Evolutionary conservation across 2,329 filamentous ascomycete species (phyloP).

Genomic region (Raffaelea arxii): DNA sequence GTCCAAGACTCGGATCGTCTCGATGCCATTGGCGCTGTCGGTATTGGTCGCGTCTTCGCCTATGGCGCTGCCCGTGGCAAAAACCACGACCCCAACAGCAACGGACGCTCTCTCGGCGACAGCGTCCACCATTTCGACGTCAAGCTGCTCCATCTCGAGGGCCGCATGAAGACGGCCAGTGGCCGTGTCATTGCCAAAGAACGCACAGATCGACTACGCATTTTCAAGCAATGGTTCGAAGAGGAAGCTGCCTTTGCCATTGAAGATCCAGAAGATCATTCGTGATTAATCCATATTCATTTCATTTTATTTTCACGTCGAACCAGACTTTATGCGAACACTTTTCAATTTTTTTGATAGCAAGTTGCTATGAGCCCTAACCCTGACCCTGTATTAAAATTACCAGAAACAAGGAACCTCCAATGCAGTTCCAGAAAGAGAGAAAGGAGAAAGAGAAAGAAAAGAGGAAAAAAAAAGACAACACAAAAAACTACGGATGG

Average conservation of each 20-base stretch:
- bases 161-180: conserved; percentile 54
- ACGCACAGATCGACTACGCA: conserved; percentile 40
- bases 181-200: conserved; percentile 43
- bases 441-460: neutral
- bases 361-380: no score
- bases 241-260: conserved; percentile 31
- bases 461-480: neutral
- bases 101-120: conserved; percentile 44
- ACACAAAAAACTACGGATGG: no score
- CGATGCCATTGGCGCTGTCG: conserved; percentile 83
- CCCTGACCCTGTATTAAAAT: no score
- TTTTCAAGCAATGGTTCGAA: conserved; percentile 49
- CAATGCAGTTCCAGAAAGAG: no score
- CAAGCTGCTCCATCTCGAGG: conserved; percentile 58
- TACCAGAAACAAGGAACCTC: no score
- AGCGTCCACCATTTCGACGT: conserved; percentile 67
- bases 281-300: neutral
- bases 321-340: no score
- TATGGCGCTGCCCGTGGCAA: conserved; percentile 60
- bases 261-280: conserved; percentile 1
- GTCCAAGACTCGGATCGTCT: conserved; percentile 89
- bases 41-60: conserved; percentile 68
- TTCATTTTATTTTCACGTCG: no score
- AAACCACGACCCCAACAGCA: no score
- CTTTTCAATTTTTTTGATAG: no score